Evolutionary conservation across 768 basidiomycete species (phyloP), one percentile per base, ranked within the genome.

Genomic region (Cubamyces lactineus): DNA sequence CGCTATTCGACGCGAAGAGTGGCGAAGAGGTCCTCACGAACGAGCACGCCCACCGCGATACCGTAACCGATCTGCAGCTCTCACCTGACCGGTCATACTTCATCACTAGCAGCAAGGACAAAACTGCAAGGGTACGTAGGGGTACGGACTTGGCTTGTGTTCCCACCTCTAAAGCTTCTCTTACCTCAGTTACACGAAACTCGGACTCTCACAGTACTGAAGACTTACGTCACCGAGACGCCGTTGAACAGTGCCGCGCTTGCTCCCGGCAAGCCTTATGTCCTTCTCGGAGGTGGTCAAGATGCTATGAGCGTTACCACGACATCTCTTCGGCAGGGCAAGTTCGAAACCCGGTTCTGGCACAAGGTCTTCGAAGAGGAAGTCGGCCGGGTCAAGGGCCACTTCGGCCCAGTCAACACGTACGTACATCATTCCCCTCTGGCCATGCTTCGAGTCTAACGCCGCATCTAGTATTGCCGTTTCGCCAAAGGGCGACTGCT

Each of bases 261-360:
- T 47, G 84, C 94, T 4, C 92, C 92, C 7, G 81, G 82, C 59
- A 84, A 87, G 68, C 96, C 96, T 51, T 98, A 95, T 71, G 92
- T 96, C 45, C 84, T 98, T 34, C 80, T 97, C 23, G 97, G 97
- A 46, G 96, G 97, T 74, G 97, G 97, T 45, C 97, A 98, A 76
- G 96, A 97, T 73, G 97, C 97, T 4, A 96, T 94, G 94, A 87
- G 80, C 70, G 97, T 98, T 53, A 98, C 97, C 15, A 98, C 94
- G 8, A 98, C 96, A 0, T 94, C 94, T 1, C 70, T 86, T 23
- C 86, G 97, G 53, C 93, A 97, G 74, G 97, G 96, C 21, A 97
- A 98, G 76, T 99, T 99, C 74, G 97, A 98, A 78, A 93, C 94
- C 12, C 84, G 95, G 41, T 98, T 99, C 79, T 98, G 95, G 94